Base-by-base conservation (phyloP, 1,284 basidiomycete species). In the Fomitiporia mediterranea region DNA sequence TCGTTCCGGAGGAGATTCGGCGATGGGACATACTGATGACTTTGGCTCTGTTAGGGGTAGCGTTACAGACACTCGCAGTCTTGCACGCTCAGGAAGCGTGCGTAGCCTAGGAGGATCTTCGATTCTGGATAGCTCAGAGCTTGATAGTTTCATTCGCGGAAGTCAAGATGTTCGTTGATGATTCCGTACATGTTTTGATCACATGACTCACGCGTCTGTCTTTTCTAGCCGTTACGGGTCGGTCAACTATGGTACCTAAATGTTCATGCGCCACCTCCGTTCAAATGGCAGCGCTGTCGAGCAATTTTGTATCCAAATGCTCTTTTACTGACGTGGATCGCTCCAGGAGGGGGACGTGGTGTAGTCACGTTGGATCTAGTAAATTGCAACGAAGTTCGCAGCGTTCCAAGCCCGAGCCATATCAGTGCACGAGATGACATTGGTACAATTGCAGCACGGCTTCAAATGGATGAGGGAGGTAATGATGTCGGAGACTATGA, bases 191-290 rank as follows among this genome's bases (percentile, higher is more conserved):
- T 49, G 39, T 46, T 17, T 32, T 53, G 52, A 56, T 61, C 56
- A 46, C 55, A 39, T 53, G 43, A 49, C 13, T n/a, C 39, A 52
- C 49, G 21, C 1, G 52, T 56, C 58, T 57, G 56, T 60, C 62
- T 50, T 60, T 15, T 46, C 27, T 63, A 94, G 93, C 89, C 91
- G 1, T 72, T 91, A 7, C 83, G 88, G 55, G 86, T 91, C 38
- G 92, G 93, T 11, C 74, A 84, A 13, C 72, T 95, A 0, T 95
- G 89, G 85, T 95, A 93, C 66, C 80, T 95, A 52, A 93, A 95
- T 59, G 92, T 94, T 0, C 91, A 95, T 67, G 83, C 82, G 0
- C 70, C 78, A 2, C 83, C 86, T 9, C 86, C 89, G 0, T 94
- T 84, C 68, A 72, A 79, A 39, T 95, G 93, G 93, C 83, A 92